Evolutionary conservation across 2,329 filamentous ascomycete species (phyloP).

Genomic region (Myriosclerotinia scirpicola): DNA sequence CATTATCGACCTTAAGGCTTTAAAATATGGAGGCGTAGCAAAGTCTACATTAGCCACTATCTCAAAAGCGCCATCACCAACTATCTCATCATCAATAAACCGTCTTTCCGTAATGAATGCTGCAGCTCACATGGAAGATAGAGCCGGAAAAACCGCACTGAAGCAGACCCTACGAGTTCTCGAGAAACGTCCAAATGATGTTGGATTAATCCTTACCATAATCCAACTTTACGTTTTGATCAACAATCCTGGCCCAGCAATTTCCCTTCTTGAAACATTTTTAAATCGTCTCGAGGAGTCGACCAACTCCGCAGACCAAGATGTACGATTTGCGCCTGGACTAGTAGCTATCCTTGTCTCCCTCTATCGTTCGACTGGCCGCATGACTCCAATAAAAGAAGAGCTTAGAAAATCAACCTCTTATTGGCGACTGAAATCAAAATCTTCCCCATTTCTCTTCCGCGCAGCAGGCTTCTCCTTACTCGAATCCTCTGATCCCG

Average conservation of each 20-base stretch:
- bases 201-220: conserved; percentile 77
- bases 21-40: conserved; percentile 65
- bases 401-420: conserved; percentile 77
- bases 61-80: conserved; percentile 48
- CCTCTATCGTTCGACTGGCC: conserved; percentile 74
- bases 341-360: conserved; percentile 78
- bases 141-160: conserved; percentile 65
- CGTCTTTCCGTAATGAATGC: conserved; percentile 66
- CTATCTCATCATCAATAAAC: conserved; percentile 52
- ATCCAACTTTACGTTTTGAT: conserved; percentile 77
- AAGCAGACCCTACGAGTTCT: conserved; percentile 68
- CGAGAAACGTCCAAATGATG: conserved; percentile 72
- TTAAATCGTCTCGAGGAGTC: conserved; percentile 69
- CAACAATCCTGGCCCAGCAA: conserved; percentile 71
- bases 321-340: conserved; percentile 80
- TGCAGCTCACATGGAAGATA: conserved; percentile 67
- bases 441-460: conserved; percentile 64
- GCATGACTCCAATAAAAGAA: conserved; percentile 66
- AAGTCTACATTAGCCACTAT: conserved; percentile 48
- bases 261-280: conserved; percentile 73
- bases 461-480: conserved; percentile 81
- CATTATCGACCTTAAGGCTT: conserved; percentile 62
- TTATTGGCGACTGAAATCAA: conserved; percentile 72
- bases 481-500: conserved; percentile 68
- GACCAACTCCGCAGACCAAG: conserved; percentile 54